A percentile compares a stretch with the other conserved stretches of the same genome.
Evolutionary conservation across 2,329 filamentous ascomycete species (phyloP).

Genomic region (Knufia petricola): DNA sequence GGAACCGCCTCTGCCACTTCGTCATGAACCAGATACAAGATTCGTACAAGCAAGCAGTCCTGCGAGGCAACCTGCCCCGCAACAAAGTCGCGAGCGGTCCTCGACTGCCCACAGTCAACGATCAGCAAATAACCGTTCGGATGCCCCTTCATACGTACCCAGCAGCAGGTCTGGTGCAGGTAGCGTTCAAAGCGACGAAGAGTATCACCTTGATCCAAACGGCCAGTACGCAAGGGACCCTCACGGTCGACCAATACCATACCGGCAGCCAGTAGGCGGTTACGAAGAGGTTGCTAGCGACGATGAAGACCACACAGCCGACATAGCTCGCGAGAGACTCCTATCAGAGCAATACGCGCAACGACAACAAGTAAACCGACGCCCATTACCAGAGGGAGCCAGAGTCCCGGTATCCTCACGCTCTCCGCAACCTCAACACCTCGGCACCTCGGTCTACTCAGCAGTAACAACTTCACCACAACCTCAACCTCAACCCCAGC

Average conservation of each 20-base stretch:
- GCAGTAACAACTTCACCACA: slow-evolving; percentile 4
- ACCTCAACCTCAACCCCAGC: slow-evolving; percentile 1
- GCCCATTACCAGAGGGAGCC: slow-evolving; percentile 15
- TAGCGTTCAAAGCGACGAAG: slow-evolving; percentile 59
- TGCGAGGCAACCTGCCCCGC: background rate
- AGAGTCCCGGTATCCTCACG: slow-evolving; percentile 29
- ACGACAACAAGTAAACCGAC: slow-evolving; percentile 32
- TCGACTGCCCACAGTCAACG: slow-evolving; percentile 7
- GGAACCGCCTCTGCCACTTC: slow-evolving; percentile 28
- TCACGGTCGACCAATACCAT: slow-evolving; percentile 51
- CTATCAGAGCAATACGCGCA: slow-evolving; percentile 19
- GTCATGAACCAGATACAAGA: slow-evolving; percentile 30
- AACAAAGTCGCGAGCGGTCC: no score
- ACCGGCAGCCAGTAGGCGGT: slow-evolving; percentile 35
- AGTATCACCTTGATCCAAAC: slow-evolving; percentile 56
- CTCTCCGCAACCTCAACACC: slow-evolving; percentile 14
- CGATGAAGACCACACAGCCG: slow-evolving; percentile 43
- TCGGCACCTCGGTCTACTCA: background rate
- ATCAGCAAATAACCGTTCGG: slow-evolving; percentile 14
- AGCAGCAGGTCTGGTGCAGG: slow-evolving; percentile 48
- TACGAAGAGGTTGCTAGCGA: slow-evolving; percentile 41
- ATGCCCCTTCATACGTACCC: slow-evolving; percentile 32
- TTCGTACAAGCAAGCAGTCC: slow-evolving; percentile 14
- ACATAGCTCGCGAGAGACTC: slow-evolving; percentile 36
- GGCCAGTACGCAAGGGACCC: slow-evolving; percentile 54